Evolutionary conservation across 1,139 yeast species (phyloP).

Genomic region (Yamadazyma taylorii): DNA sequence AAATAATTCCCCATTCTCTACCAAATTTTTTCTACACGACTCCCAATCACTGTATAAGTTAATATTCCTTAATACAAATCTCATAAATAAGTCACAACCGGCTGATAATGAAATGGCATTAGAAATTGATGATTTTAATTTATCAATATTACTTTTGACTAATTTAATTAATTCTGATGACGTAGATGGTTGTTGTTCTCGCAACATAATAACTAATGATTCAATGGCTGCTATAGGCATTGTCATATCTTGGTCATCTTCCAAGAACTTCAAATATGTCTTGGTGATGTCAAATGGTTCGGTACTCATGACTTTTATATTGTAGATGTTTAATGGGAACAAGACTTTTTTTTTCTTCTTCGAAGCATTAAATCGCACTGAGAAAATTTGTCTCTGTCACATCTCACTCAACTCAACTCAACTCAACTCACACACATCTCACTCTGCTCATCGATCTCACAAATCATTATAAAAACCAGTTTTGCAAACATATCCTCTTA

Average conservation of each 20-base stretch:
- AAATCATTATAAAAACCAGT: neutral
- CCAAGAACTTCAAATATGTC: conserved; percentile 74
- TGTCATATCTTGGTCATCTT: conserved; percentile 90
- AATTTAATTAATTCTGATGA: conserved; percentile 88
- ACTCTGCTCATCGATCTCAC: no score
- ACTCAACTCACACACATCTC: no score
- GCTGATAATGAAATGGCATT: conserved; percentile 93
- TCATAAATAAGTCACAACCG: conserved; percentile 94
- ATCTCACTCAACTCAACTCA: no score
- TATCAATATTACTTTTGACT: conserved; percentile 72
- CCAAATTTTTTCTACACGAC: conserved; percentile 83
- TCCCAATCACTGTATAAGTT: conserved; percentile 95
- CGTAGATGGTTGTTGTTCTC: conserved; percentile 83
- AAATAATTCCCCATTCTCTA: conserved; percentile 90
- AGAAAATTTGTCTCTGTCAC: no score
- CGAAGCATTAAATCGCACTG: no score
- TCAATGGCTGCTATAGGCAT: conserved; percentile 99
- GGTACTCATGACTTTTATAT: conserved; percentile 5
- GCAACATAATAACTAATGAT: conserved; percentile 79
- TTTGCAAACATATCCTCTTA: no score
- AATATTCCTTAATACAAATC: conserved; percentile 88
- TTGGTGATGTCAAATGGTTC: conserved; percentile 74
- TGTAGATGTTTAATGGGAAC: no score
- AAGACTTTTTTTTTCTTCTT: neutral
- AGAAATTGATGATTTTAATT: conserved; percentile 74